Conservation (phyloP, 768 basidiomycete genomes). For the Mycena alexandri region DNA sequence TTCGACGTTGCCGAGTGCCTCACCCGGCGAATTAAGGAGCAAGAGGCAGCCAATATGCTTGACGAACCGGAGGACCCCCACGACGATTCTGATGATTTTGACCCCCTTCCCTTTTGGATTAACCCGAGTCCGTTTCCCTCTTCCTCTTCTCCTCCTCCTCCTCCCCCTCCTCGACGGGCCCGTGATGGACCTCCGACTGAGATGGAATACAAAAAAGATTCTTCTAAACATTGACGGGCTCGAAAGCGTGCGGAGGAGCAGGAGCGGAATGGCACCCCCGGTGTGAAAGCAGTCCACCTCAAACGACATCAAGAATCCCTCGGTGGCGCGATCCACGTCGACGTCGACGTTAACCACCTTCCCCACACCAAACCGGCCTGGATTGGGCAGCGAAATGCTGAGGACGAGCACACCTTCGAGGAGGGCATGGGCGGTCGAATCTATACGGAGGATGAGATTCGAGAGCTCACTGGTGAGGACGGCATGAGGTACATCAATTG, state of each 20-base stretch:
- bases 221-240: neutral
- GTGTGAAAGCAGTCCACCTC: neutral
- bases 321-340: neutral
- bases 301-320: neutral
- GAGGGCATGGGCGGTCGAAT: neutral
- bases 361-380: neutral
- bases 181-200: neutral
- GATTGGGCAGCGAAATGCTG: neutral
- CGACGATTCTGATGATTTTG: too few species aligned
- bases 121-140: neutral
- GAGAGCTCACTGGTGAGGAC: neutral
- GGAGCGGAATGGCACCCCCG: too few species aligned
- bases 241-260: neutral
- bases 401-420: neutral
- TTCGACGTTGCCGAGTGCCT: conserved; percentile 5
- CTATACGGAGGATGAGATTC: conserved; percentile 8
- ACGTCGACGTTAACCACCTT: neutral
- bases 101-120: neutral
- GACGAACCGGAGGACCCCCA: neutral
- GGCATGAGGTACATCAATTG: conserved; percentile 22
- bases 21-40: neutral
- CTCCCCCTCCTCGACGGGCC: neutral
- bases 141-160: neutral
- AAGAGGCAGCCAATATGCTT: neutral
- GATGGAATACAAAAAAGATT: neutral